Evolutionary conservation across 768 basidiomycete species (phyloP), one percentile per base, ranked within the genome.

Genomic region (Macrolepiota fuliginosa): DNA sequence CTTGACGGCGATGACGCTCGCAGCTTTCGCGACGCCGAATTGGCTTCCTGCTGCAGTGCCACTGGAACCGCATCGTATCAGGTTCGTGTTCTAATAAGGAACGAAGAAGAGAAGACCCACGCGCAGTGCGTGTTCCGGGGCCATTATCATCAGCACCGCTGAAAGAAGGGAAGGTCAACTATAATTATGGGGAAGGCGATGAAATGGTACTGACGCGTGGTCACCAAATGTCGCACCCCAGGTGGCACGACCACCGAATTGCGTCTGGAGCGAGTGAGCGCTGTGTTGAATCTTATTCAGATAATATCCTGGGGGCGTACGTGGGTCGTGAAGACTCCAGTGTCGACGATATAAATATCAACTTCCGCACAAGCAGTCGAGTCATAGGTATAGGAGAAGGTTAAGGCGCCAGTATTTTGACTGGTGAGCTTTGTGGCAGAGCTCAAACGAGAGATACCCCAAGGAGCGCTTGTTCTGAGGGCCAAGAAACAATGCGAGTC

Each of bases 1-100:
- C 58, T 80, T 79, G 40, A 79, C 78, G 4, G 78, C 74, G 61
- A 80, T 70, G 62, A 79, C 64, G 59, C 66, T 71, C 0, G 74
- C 77, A 36, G 56, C 45, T 62, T 71, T 72, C 3, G 71, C 70
- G 12, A 70, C 68, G 54, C 71, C 70, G 50, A 56, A 72, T 24
- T 63, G 70, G 27, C 36, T 62, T 0, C 70, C 69, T 27, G 67
- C 71, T 22, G 66, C 69, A 17, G 65, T 72, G 6, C 71, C 70
- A 9, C 69, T 71, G 29, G 32, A 17, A 39, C 24, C 13, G 17
- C 19, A 12, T 58, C 35, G 36, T 25, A 56, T n/a, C n/a, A 36
- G 42, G 10, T 19, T 25, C 32, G 46, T 12, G 15, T 60, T 25
- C 57, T 2, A 36, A 12, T 13, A 32, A 25, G 4, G 39, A 22